Percentiles rank a stretch among this genome's conserved stretches.
These are phyloP conservation scores for Fusarium globosum DNA, from an alignment of 2,329 filamentous ascomycete genomes.

Conservation along the genomic window DNA sequence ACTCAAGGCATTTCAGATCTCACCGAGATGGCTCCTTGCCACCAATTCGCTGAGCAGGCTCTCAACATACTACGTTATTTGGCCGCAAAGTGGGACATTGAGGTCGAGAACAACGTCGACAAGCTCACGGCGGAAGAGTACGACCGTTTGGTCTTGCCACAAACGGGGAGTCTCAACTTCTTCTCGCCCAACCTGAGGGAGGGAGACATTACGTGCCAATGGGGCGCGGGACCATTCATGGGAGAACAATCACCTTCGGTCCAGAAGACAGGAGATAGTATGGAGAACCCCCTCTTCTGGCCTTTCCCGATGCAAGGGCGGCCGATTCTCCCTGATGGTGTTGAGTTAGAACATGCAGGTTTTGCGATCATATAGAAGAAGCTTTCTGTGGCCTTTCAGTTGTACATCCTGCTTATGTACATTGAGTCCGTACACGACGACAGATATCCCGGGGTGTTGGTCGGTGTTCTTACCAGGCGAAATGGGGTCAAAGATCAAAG, in stretches of 20 bases:
- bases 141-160: slow-evolving; percentile 57
- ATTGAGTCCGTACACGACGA: background rate
- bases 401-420: background rate
- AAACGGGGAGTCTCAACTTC: slow-evolving; percentile 66
- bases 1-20: slow-evolving; percentile 67
- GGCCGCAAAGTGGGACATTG: slow-evolving; percentile 68
- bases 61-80: slow-evolving; percentile 69
- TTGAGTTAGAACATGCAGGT: slow-evolving; percentile 62
- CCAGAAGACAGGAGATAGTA: slow-evolving; percentile 49
- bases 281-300: slow-evolving; percentile 69
- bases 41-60: slow-evolving; percentile 70
- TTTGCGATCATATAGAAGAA: slow-evolving; percentile 53
- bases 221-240: slow-evolving; percentile 49
- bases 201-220: slow-evolving; percentile 61
- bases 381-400: background rate
- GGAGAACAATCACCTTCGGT: slow-evolving; percentile 25
- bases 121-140: slow-evolving; percentile 51
- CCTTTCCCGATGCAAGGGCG: slow-evolving; percentile 70
- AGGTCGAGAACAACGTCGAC: slow-evolving; percentile 56
- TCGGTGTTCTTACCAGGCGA: slow-evolving; percentile 12
- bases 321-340: slow-evolving; percentile 62
- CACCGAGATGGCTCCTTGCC: slow-evolving; percentile 70
- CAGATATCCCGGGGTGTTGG: background rate
- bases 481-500: slow-evolving; percentile 4
- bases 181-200: slow-evolving; percentile 63